Evolutionary conservation across 1,139 yeast species (phyloP).

Genomic region (Hanseniaspora uvarum): DNA sequence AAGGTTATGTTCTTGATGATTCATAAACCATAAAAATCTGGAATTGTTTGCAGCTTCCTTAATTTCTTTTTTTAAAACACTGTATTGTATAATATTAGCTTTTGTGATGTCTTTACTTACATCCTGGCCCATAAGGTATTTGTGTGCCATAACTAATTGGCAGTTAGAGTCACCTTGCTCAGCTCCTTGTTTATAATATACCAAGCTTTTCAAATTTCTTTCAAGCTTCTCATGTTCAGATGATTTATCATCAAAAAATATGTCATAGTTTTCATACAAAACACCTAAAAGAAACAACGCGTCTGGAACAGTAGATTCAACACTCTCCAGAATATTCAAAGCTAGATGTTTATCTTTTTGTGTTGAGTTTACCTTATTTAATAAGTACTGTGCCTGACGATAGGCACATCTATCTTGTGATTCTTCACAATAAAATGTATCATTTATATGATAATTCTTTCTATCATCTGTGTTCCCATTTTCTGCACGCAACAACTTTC

Average conservation of each 20-base stretch:
- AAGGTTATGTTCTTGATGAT: neutral
- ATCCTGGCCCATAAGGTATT: slow-evolving; percentile 5
- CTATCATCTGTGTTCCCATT: neutral
- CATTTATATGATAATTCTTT: neutral
- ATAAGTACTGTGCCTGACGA: neutral
- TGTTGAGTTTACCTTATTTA: slow-evolving; percentile 8
- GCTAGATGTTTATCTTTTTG: neutral
- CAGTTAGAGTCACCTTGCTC: slow-evolving; percentile 1
- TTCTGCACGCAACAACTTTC: neutral
- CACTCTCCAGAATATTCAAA: neutral
- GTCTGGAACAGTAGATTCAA: slow-evolving; percentile 6
- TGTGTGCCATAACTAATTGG: slow-evolving; percentile 11
- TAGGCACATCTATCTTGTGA: neutral
- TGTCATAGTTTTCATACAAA: slow-evolving; percentile 11
- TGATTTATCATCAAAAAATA: neutral
- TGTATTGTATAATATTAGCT: neutral
- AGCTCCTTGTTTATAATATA: slow-evolving; percentile 6
- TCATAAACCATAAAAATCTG: slow-evolving; percentile 7
- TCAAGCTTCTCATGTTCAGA: neutral
- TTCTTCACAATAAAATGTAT: neutral
- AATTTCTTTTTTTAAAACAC: slow-evolving; percentile 1
- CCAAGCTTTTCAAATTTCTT: slow-evolving; percentile 2
- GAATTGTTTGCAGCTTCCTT: neutral
- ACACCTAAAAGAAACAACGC: slow-evolving; percentile 5
- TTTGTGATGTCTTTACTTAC: neutral